Percentiles rank a stretch among this genome's conserved stretches.
Conservation (phyloP, 176 grass and related monocot species). For the Ampelocalamus luodianensis region DNA sequence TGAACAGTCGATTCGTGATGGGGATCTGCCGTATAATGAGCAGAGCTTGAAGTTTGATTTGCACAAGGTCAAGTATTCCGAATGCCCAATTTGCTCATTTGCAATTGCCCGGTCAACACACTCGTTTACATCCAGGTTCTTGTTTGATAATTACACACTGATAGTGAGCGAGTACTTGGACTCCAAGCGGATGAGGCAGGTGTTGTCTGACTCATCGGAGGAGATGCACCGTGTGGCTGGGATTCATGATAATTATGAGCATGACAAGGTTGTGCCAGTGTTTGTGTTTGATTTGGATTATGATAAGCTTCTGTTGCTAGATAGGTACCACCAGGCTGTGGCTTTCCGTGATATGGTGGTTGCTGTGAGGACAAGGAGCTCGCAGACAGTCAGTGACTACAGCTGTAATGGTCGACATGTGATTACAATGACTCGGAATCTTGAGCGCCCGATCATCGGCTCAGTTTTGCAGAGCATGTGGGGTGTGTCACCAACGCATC, state of each 20-base stretch:
- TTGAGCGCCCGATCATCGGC: conserved; percentile 77
- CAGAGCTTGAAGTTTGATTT: conserved; percentile 68
- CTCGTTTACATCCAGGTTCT: conserved; percentile 81
- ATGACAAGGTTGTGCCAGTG: conserved; percentile 73
- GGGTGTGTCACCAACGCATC: conserved; percentile 82
- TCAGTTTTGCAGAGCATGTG: conserved; percentile 95
- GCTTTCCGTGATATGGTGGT: conserved; percentile 93
- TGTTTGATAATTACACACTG: conserved; percentile 95
- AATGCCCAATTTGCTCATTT: conserved; percentile 82
- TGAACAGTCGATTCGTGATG: conserved; percentile 67
- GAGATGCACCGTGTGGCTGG: conserved; percentile 62
- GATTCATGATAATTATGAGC: conserved; percentile 59
- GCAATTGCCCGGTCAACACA: conserved; percentile 66
- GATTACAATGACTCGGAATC: conserved; percentile 77
- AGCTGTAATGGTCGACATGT: conserved; percentile 91
- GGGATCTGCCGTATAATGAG: conserved; percentile 59
- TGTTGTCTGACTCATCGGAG: conserved; percentile 75
- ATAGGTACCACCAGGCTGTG: conserved; percentile 82
- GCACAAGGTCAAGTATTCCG: conserved; percentile 61
- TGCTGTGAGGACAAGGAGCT: conserved; percentile 87
- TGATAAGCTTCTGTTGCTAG: conserved; percentile 77
- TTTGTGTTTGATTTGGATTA: conserved; percentile 95
- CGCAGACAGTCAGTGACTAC: conserved; percentile 88
- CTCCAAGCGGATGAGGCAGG: conserved; percentile 86
- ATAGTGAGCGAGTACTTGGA: conserved; percentile 93